Conservation (phyloP, 2,329 filamentous ascomycete genomes). For the Fusarium newnesense region DNA sequence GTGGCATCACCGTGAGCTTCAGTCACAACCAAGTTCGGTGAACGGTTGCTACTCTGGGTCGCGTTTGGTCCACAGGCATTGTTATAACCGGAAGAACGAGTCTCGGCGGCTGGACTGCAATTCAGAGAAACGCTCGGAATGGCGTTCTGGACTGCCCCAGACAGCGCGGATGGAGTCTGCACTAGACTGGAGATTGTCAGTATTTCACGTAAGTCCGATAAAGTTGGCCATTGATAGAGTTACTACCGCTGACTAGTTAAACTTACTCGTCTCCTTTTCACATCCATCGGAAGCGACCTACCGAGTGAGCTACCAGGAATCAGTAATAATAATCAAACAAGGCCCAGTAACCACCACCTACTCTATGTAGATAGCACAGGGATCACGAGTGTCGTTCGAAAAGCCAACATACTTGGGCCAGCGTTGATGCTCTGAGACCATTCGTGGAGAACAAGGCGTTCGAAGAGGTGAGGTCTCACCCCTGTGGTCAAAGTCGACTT, state of each 20-base stretch:
- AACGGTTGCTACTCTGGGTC: not conserved
- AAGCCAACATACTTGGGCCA: not conserved
- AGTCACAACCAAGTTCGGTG: not conserved
- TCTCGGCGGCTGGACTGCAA: fast-evolving
- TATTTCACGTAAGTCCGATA: not conserved
- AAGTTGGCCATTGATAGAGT: not conserved
- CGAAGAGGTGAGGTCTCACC: not conserved
- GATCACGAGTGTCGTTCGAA: not conserved
- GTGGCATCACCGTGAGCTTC: no score
- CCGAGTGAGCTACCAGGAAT: not conserved
- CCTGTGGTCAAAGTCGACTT: not conserved
- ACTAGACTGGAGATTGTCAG: not conserved
- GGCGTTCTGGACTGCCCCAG: not conserved
- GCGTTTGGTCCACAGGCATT: fast-evolving
- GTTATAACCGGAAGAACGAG: fast-evolving
- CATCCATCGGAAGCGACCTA: not conserved
- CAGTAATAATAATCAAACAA: not conserved
- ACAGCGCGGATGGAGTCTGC: not conserved
- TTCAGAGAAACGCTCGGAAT: not conserved
- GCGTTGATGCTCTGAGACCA: not conserved
- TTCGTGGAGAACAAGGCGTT: not conserved
- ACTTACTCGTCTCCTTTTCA: not conserved
- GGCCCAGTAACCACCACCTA: not conserved
- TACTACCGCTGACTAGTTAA: not conserved
- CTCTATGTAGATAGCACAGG: not conserved